Conservation (phyloP, 139 green algal genomes). For the Picochlorum sp. region DNA sequence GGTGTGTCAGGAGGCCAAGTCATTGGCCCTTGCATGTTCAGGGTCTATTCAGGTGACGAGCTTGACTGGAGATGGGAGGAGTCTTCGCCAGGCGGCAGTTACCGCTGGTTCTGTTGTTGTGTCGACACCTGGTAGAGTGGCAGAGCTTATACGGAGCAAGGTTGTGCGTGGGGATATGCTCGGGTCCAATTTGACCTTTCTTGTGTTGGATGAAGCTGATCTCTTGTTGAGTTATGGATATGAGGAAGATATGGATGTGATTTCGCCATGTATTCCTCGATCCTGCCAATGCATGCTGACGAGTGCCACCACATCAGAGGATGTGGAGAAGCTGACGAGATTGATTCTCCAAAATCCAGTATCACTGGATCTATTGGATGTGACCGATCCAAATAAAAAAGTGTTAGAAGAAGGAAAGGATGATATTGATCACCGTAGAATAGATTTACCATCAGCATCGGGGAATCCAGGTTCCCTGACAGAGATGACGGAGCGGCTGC, state of each 20-base stretch:
- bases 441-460: conserved; percentile 19
- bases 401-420: conserved; percentile 3
- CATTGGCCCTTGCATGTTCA: conserved; percentile 26
- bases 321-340: conserved; percentile 67
- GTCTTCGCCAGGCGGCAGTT: conserved; percentile 34
- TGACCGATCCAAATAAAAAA: background rate
- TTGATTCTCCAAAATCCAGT: conserved; percentile 89
- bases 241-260: conserved; percentile 66
- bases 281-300: conserved; percentile 88
- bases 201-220: conserved; percentile 94
- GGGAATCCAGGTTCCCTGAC: background rate
- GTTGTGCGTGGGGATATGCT: conserved; percentile 38
- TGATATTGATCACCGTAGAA: conserved; percentile 50
- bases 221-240: conserved; percentile 90
- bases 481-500: conserved; percentile 43
- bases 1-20: conserved; percentile 41
- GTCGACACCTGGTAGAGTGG: conserved; percentile 63
- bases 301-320: conserved; percentile 69
- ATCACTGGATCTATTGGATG: conserved; percentile 57
- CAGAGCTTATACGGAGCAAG: conserved; percentile 35
- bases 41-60: background rate
- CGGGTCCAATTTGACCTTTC: conserved; percentile 5
- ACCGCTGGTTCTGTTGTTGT: conserved; percentile 68
- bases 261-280: conserved; percentile 57
- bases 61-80: conserved; percentile 8